Evolutionary conservation across 1,139 yeast species (phyloP).

Genomic region (Kodamaea anthophila): DNA sequence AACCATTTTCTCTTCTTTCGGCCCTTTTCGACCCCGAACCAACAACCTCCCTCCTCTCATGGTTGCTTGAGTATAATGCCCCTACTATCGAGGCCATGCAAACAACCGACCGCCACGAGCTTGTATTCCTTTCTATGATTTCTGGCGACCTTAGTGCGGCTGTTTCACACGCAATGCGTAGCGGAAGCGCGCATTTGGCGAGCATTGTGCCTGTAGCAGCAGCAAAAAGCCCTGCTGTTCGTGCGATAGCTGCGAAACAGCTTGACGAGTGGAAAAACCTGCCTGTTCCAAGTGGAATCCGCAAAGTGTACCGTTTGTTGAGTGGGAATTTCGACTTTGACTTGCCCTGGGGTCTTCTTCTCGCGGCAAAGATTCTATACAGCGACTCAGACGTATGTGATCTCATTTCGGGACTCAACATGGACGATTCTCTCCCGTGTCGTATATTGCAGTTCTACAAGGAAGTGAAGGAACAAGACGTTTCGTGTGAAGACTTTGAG

Average conservation of each 20-base stretch:
- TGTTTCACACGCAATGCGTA: slow-evolving; percentile 48
- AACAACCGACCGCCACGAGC: slow-evolving; percentile 30
- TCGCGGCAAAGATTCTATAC: slow-evolving; percentile 57
- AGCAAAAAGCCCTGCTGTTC: slow-evolving; percentile 55
- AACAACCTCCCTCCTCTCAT: slow-evolving; percentile 13
- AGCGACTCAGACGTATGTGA: no score
- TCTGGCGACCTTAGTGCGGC: slow-evolving; percentile 60
- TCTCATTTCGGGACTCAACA: no score
- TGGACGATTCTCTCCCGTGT: no score
- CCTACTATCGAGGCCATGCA: slow-evolving; percentile 13
- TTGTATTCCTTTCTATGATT: slow-evolving; percentile 47
- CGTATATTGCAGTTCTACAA: no score
- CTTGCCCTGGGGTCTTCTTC: slow-evolving; percentile 61
- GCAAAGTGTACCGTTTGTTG: slow-evolving; percentile 58
- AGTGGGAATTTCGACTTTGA: slow-evolving; percentile 50
- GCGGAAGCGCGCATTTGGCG: slow-evolving; percentile 64
- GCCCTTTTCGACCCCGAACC: slow-evolving; percentile 54
- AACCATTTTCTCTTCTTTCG: slow-evolving; percentile 33
- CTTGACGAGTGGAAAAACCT: slow-evolving; percentile 56
- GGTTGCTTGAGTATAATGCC: slow-evolving; percentile 27
- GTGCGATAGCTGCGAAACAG: slow-evolving; percentile 52
- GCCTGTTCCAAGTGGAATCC: slow-evolving; percentile 45
- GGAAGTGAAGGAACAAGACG: no score
- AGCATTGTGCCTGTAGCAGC: slow-evolving; percentile 66
- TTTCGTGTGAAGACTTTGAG: no score